Evolutionary conservation across 2,329 filamentous ascomycete genomes (phyloP), one percentile per base, ranked within the genome.

Genomic region (Fusarium verrucosum): DNA sequence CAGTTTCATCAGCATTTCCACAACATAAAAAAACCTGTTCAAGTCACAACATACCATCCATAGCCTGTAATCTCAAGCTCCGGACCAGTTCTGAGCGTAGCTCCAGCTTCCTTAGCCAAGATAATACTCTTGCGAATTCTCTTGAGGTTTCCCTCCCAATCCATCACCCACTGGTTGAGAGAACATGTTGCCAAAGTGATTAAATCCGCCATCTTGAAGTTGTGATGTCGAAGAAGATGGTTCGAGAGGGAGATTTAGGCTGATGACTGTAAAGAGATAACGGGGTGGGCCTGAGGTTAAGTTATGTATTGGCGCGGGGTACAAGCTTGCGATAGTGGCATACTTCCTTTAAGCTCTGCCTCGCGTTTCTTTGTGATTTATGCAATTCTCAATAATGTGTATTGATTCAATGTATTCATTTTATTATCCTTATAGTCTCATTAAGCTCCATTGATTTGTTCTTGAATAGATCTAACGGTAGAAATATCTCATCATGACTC

Each of bases 51-150:
- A 5, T 36, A 49, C 52, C 59, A 52, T n/a, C 57, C 76, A 65
- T 80, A 75, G 20, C 69, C 70, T 5, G 58, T 64, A 10, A 75
- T 79, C 70, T 85, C 82, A 17, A 83, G 76, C 86, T 69, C 86
- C 3, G 83, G 86, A 5, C 86, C 85, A 4, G 85, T 82, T 47
- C 88, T 81, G n/a, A 91, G 75, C 10, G 80, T 84, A n/a, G 88
- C 88, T 23, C 87, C 85, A 4, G 80, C 80, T 42, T 77, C 78
- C 74, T 90, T 91, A 17, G 89, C 87, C 23, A 77, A 66, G 32
- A 76, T 79, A 66, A 91, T 87, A 52, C 84, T 87, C 72, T 89
- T 80, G 17, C 88, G 81, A 63, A 91, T 90, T 17, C 89, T 81
- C 44, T 83, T 80, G 3, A 81, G 75, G 70, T 92, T 92, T 33